Evolutionary conservation across 2,329 filamentous ascomycete genomes (phyloP).

Genomic region (Microdochium bolleyi): DNA sequence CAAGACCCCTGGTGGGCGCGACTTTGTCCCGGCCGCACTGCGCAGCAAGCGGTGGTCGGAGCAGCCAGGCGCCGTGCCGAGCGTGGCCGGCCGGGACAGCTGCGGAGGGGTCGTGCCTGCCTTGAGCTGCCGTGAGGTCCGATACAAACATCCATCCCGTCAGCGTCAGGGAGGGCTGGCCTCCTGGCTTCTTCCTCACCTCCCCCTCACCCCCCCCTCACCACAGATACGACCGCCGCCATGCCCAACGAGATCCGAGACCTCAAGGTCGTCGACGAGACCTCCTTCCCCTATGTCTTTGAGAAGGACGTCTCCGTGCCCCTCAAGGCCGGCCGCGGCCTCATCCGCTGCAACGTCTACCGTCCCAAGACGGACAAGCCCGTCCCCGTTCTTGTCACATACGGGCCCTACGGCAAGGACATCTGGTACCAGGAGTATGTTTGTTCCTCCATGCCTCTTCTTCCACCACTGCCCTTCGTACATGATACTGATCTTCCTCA

Average conservation of each 20-base stretch:
- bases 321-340: conserved; percentile 17
- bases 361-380: conserved; percentile 20
- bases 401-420: conserved; percentile 69
- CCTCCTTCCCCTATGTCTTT: conserved; percentile 30
- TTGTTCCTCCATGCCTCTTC: too few species aligned
- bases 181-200: too few species aligned
- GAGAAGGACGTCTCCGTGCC: conserved; percentile 23
- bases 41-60: too few species aligned
- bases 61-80: too few species aligned
- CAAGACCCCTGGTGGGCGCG: too few species aligned
- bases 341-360: conserved; percentile 30
- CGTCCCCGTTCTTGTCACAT: conserved; percentile 59
- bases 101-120: too few species aligned
- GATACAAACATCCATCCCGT: background rate
- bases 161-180: too few species aligned
- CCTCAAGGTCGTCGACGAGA: conserved; percentile 17
- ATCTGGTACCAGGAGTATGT: conserved; percentile 49
- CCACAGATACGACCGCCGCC: conserved; percentile 4
- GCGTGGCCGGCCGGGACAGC: too few species aligned
- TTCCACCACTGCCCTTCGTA: too few species aligned
- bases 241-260: conserved; percentile 22
- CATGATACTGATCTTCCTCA: background rate
- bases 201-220: too few species aligned
- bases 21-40: too few species aligned
- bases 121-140: too few species aligned